Evolutionary conservation across 2,329 filamentous ascomycete species (phyloP), one percentile per base, ranked within the genome.

Genomic region (Trichoderma aggressivum): DNA sequence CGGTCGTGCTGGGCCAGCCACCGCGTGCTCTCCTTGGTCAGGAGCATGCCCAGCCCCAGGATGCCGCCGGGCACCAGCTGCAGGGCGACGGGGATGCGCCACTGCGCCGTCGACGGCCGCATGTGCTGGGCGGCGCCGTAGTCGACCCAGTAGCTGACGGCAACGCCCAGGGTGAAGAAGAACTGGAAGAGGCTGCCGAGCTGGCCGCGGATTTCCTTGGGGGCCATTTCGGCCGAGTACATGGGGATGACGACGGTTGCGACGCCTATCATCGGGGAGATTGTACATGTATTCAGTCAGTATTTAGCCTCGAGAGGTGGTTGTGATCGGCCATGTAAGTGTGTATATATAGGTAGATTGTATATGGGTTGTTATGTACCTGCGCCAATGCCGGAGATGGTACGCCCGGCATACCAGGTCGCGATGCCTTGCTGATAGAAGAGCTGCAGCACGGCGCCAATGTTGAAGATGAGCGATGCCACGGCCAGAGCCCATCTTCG

Each of bases 1-100:
- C 80, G 78, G 1, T 83, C 84, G 43, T 81, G 82, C 73, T 83
- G 82, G 6, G 84, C 83, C 18, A 85, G 75, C 85, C 85, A 85
- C 60, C 83, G 77, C 1, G 80, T 78, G 68, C 83, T 85, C 78
- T 87, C 85, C 70, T 82, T 83, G 26, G 83, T 82, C 3, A 85
- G 79, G 5, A 85, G 76, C 84, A 86, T 86, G 0, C 85, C 85
- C 21, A 85, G 71, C 0, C 84, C 82, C 8, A 87, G 75, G 6
- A 87, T 75, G 2, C 79, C 84, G 3, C 83, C 84, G 0, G 84
- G 83, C 1, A 87, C 79, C 7, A 87, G 79, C 74, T 87, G 83
- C 18, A 86, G 77, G 2, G 80, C 81, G 4, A 84, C 80, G 7
- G 86, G 83, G 18, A 87, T 82, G 72, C 85, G 85, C 85, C 85